phyloP scores from a whole-genome alignment of 306 rosid genomes.

The Begonia peltatifolia region DNA sequence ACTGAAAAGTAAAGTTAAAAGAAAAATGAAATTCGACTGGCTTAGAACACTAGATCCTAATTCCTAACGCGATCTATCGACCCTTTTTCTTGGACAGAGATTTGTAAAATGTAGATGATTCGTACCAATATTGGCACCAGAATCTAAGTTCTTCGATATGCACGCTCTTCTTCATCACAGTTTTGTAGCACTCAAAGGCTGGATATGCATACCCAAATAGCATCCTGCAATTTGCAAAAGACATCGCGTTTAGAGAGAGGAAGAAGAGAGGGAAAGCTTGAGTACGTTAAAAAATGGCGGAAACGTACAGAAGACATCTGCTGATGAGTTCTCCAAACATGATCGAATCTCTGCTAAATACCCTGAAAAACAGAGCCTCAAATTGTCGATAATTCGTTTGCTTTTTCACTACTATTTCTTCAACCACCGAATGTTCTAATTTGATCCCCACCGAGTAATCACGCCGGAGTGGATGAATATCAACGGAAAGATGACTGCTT shows the following conservation, averaged over 20 bases:
- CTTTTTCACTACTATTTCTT: too few relatives aligned
- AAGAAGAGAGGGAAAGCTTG: neutral
- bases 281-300: neutral
- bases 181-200: slow-evolving; percentile 71
- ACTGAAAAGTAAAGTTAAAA: too few relatives aligned
- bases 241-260: neutral
- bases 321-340: slow-evolving; percentile 74
- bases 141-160: slow-evolving; percentile 70
- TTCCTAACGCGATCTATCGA: too few relatives aligned
- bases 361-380: too few relatives aligned
- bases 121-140: slow-evolving; percentile 95
- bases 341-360: neutral
- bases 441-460: too few relatives aligned
- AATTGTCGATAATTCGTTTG: too few relatives aligned
- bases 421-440: too few relatives aligned
- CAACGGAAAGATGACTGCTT: too few relatives aligned
- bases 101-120: neutral
- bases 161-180: slow-evolving; percentile 53
- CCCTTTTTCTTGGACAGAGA: too few relatives aligned
- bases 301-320: slow-evolving; percentile 49
- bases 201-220: slow-evolving; percentile 85
- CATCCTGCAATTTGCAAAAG: slow-evolving; percentile 28
- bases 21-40: too few relatives aligned
- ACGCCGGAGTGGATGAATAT: too few relatives aligned
- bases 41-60: too few relatives aligned